These are phyloP conservation scores for Gossypium herbaceum DNA, from an alignment of 345 rosid species.

Conservation along the genomic window DNA sequence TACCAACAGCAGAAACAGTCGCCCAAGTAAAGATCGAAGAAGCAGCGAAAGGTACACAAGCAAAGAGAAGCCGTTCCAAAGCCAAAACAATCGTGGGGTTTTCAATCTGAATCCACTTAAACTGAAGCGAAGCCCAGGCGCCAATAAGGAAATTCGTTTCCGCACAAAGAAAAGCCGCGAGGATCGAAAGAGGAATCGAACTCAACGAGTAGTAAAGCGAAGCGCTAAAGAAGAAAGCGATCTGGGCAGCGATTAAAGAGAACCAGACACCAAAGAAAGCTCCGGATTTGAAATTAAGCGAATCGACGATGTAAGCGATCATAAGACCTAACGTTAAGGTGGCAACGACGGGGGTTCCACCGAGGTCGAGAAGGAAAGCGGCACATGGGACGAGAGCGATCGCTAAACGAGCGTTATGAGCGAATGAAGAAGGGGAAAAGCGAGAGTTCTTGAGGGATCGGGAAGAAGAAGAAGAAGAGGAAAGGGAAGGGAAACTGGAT, in stretches of 20 bases:
- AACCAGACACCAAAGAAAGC: slow-evolving; percentile 87
- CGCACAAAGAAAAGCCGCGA: slow-evolving; percentile 74
- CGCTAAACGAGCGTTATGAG: slow-evolving; percentile 73
- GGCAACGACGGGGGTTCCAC: slow-evolving; percentile 78
- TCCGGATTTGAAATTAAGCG: slow-evolving; percentile 72
- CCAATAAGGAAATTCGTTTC: slow-evolving; percentile 78
- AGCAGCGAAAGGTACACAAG: slow-evolving; percentile 73
- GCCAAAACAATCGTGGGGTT: slow-evolving; percentile 83
- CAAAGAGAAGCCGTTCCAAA: slow-evolving; percentile 84
- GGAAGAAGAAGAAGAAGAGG: slow-evolving; percentile 30
- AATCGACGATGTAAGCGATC: slow-evolving; percentile 89
- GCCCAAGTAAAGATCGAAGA: slow-evolving; percentile 95
- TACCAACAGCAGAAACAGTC: slow-evolving; percentile 83
- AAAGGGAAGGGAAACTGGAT: slow-evolving; percentile 31
- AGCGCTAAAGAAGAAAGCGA: slow-evolving; percentile 87
- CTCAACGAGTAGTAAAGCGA: slow-evolving; percentile 55
- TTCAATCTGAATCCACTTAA: slow-evolving; percentile 94
- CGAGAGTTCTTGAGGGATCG: slow-evolving; percentile 53
- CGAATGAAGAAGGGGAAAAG: slow-evolving; percentile 74
- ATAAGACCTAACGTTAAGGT: slow-evolving; percentile 79
- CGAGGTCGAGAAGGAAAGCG: slow-evolving; percentile 92
- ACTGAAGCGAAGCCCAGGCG: slow-evolving; percentile 92
- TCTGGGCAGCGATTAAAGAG: slow-evolving; percentile 78
- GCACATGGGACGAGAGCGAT: slow-evolving; percentile 78
- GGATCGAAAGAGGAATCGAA: slow-evolving; percentile 56